These are phyloP conservation scores for Diaporthe longicolla DNA, from an alignment of 2,329 filamentous ascomycete genomes.

Conservation along the genomic window DNA sequence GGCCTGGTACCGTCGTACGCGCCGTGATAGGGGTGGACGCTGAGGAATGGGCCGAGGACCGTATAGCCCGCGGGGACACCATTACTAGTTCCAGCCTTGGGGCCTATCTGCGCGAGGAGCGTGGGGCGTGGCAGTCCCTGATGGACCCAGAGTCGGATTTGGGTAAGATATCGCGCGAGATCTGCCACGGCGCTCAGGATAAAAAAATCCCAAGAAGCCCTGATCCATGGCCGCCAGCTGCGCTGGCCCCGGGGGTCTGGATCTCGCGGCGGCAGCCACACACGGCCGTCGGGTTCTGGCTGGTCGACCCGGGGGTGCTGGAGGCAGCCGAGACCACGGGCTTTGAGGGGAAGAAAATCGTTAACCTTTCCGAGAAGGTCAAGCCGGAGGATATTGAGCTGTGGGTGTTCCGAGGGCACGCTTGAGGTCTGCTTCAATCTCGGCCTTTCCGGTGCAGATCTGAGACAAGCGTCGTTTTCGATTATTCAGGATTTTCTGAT, in stretches of 20 bases:
- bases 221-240: too few species aligned
- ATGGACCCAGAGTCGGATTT: too few species aligned
- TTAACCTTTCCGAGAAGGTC: background rate
- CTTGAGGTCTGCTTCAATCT: background rate
- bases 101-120: background rate
- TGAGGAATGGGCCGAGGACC: too few species aligned
- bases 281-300: slow-evolving; percentile 35
- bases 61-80: too few species aligned
- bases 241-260: slow-evolving; percentile 17
- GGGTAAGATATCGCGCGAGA: too few species aligned
- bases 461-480: background rate
- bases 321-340: slow-evolving; percentile 6
- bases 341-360: background rate
- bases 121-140: background rate
- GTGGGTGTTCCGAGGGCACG: background rate
- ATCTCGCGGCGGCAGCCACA: background rate
- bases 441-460: background rate
- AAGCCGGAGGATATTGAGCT: background rate
- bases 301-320: slow-evolving; percentile 19
- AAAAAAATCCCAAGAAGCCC: too few species aligned
- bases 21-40: too few species aligned
- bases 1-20: too few species aligned
- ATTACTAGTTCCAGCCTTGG: too few species aligned
- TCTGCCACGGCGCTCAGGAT: too few species aligned
- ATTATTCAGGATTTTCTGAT: too few species aligned